phyloP scores from a whole-genome alignment of 805 yeast species.

The Schwanniomyces pseudopolymorphus region DNA sequence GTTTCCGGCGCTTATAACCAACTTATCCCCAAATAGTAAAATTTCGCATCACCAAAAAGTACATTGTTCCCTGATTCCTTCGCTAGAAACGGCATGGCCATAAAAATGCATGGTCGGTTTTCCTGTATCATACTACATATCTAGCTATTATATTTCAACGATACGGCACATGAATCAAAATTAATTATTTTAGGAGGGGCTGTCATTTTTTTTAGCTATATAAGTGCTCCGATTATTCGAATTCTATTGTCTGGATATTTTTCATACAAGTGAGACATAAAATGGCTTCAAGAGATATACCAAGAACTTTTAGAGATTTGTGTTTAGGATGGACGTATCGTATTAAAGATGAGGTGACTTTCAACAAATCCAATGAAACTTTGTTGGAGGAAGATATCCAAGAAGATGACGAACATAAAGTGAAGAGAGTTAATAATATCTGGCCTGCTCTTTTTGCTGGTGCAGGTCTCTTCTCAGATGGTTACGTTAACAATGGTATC shows the following conservation, averaged over 20 bases:
- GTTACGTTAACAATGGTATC: slow-evolving; percentile 85
- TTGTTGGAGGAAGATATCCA: slow-evolving; percentile 16
- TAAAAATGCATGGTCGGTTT: background rate
- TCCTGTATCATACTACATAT: background rate
- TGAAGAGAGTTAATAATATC: slow-evolving; percentile 16
- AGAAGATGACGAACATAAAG: slow-evolving; percentile 22
- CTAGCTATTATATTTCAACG: background rate
- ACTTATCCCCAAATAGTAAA: too few species aligned
- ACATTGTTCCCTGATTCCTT: background rate
- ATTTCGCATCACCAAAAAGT: background rate
- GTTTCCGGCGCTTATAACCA: background rate
- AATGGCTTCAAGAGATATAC: slow-evolving; percentile 50
- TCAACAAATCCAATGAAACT: slow-evolving; percentile 24
- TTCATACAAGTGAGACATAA: background rate
- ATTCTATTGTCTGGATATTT: background rate
- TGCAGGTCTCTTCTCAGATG: slow-evolving; percentile 92
- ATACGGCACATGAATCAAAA: background rate
- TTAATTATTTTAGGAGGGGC: background rate
- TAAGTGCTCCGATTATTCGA: background rate
- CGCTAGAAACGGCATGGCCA: background rate
- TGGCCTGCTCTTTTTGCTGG: slow-evolving; percentile 84
- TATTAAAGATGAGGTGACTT: slow-evolving; percentile 43
- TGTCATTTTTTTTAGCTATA: background rate
- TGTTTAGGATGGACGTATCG: slow-evolving; percentile 43
- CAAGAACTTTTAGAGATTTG: slow-evolving; percentile 37